A percentile compares a stretch with the other conserved stretches of the same genome.
phyloP scores from a whole-genome alignment of 805 yeast genomes.

The Saccharomycopsis javanensis region DNA sequence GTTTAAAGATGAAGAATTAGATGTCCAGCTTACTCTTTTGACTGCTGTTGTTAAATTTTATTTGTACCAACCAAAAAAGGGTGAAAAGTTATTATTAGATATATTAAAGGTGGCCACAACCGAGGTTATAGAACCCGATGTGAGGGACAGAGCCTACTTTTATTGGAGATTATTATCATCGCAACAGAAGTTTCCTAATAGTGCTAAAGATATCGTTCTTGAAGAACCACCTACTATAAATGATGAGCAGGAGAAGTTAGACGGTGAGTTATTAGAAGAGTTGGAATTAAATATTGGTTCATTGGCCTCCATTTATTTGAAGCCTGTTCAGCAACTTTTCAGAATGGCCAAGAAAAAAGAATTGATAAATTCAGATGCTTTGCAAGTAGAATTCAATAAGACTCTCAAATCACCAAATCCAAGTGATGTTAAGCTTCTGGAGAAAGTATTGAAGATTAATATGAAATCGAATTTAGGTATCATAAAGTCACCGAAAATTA shows the following conservation, averaged over 20 bases:
- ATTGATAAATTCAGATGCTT: conserved; percentile 42
- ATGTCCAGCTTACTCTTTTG: conserved; percentile 63
- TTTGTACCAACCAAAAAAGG: conserved; percentile 42
- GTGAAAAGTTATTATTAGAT: conserved; percentile 48
- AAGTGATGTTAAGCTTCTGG: conserved; percentile 2
- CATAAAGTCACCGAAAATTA: conserved; percentile 13
- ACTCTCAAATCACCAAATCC: conserved; percentile 2
- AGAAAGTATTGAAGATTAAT: conserved; percentile 13
- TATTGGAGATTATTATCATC: conserved; percentile 73
- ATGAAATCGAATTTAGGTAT: conserved; percentile 14
- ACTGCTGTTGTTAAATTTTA: conserved; percentile 70
- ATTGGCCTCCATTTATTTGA: conserved; percentile 72
- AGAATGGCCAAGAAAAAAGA: conserved; percentile 45
- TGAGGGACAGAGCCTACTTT: conserved; percentile 75
- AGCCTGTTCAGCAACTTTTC: conserved; percentile 77
- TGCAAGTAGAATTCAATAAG: conserved; percentile 23
- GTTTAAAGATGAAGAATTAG: conserved; percentile 55
- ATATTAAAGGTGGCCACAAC: conserved; percentile 64
- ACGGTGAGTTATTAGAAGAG: conserved; percentile 65
- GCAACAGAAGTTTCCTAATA: conserved; percentile 31
- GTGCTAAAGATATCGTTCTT: conserved; percentile 45
- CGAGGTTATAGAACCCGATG: conserved; percentile 69
- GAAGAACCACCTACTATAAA: conserved; percentile 54
- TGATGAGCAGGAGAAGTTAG: conserved; percentile 58
- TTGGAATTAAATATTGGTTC: conserved; percentile 74